phyloP scores from a whole-genome alignment of 2,329 filamentous ascomycete species.

The Mycogone perniciosa region DNA sequence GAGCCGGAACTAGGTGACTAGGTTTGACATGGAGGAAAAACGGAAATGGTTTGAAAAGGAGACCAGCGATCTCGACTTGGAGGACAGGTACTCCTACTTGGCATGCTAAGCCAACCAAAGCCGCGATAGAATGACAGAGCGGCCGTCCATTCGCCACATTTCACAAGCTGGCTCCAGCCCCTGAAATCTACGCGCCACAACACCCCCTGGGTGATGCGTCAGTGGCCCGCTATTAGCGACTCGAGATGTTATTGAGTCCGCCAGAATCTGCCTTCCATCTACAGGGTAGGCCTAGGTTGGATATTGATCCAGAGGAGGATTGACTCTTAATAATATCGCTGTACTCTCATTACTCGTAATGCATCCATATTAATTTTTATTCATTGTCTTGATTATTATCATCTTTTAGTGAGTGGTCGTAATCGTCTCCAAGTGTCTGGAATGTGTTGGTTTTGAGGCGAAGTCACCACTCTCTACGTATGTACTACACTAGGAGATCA shows the following conservation, averaged over 20 bases:
- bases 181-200: slow-evolving; percentile 5
- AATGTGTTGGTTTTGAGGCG: too few species aligned
- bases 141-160: slow-evolving; percentile 9
- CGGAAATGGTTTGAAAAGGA: slow-evolving; percentile 9
- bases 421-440: too few species aligned
- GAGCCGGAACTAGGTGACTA: background rate
- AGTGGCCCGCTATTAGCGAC: slow-evolving; percentile 2
- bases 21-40: background rate
- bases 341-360: too few species aligned
- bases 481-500: background rate
- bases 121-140: background rate
- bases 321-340: too few species aligned
- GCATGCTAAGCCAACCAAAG: background rate
- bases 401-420: too few species aligned
- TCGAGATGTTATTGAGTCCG: too few species aligned
- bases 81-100: background rate
- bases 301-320: background rate
- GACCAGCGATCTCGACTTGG: slow-evolving; percentile 1
- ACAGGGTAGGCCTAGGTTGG: slow-evolving; percentile 5
- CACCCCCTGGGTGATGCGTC: slow-evolving; percentile 10
- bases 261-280: background rate
- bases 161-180: background rate
- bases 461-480: background rate
- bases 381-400: too few species aligned
- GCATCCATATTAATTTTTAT: too few species aligned